Conservation (phyloP, 331 rosid species). For the Quercus tomentella region DNA sequence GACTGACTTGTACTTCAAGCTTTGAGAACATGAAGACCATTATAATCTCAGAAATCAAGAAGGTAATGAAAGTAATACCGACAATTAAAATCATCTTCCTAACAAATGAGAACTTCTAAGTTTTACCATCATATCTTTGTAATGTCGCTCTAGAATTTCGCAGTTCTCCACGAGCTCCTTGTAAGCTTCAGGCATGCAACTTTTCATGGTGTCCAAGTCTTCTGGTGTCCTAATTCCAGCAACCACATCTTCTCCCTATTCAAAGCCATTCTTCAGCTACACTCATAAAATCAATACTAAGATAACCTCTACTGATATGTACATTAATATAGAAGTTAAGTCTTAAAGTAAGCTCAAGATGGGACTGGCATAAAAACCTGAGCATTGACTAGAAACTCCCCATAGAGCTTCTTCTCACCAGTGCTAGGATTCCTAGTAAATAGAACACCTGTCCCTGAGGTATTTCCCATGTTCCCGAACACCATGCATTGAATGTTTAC, state of each 20-base stretch:
- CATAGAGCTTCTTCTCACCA: conserved; percentile 93
- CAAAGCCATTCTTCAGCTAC: conserved; percentile 14
- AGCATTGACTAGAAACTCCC: conserved; percentile 95
- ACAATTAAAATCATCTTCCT: neutral
- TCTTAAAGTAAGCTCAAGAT: conserved; percentile 10
- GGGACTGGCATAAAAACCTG: conserved; percentile 55
- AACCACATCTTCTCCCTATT: conserved; percentile 98
- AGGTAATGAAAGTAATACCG: neutral
- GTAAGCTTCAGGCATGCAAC: conserved; percentile 88
- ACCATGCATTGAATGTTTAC: conserved; percentile 97
- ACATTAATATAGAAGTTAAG: neutral
- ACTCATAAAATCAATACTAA: conserved; percentile 10
- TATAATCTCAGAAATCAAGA: neutral
- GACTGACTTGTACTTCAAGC: neutral
- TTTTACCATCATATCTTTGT: conserved; percentile 96
- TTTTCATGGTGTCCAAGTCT: conserved; percentile 74
- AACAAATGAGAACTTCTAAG: neutral
- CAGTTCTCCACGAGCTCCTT: conserved; percentile 88
- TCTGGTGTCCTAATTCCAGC: conserved; percentile 98
- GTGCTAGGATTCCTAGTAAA: conserved; percentile 99
- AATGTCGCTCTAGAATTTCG: conserved; percentile 81
- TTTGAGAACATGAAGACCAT: neutral
- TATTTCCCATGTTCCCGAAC: conserved; percentile 90
- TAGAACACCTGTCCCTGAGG: conserved; percentile 96
- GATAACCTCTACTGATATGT: neutral